Evolutionary conservation across 2,329 filamentous ascomycete genomes (phyloP).

Genomic region (Fusarium goolgardi): DNA sequence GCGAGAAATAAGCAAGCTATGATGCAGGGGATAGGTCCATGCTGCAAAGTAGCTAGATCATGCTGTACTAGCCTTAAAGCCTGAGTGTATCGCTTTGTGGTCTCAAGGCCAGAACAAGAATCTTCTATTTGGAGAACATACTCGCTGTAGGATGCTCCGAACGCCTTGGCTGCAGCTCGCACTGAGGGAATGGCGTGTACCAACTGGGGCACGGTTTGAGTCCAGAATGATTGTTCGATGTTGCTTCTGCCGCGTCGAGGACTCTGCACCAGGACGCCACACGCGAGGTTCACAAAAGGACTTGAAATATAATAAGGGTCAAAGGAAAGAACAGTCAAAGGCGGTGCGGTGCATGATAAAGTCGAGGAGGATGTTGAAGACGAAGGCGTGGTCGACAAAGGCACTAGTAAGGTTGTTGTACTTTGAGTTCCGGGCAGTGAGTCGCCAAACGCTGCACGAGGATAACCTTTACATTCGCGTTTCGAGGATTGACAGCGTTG

Average conservation of each 20-base stretch:
- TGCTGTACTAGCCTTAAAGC: constrained; percentile 31
- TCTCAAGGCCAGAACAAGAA: not conserved
- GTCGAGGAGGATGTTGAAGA: not conserved
- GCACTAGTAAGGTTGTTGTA: not conserved
- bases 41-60: constrained; percentile 23
- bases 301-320: not conserved
- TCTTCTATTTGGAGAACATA: constrained; percentile 16
- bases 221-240: constrained; percentile 36
- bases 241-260: constrained; percentile 32
- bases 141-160: constrained; percentile 35
- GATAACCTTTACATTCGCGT: constrained; percentile 29
- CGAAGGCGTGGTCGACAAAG: not conserved
- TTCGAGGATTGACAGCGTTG: constrained; percentile 28
- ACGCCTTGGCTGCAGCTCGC: constrained; percentile 30
- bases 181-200: constrained; percentile 32
- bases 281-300: constrained; percentile 24
- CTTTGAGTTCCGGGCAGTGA: not conserved
- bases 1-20: constrained; percentile 38
- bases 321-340: not conserved
- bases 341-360: not conserved
- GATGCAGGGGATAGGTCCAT: constrained; percentile 27
- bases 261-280: constrained; percentile 21
- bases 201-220: constrained; percentile 29
- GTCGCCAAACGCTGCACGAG: constrained; percentile 6
- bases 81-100: constrained; percentile 20